These are phyloP conservation scores for Euphorbia pulcherrima DNA, from an alignment of 345 rosid species.

Conservation along the genomic window DNA sequence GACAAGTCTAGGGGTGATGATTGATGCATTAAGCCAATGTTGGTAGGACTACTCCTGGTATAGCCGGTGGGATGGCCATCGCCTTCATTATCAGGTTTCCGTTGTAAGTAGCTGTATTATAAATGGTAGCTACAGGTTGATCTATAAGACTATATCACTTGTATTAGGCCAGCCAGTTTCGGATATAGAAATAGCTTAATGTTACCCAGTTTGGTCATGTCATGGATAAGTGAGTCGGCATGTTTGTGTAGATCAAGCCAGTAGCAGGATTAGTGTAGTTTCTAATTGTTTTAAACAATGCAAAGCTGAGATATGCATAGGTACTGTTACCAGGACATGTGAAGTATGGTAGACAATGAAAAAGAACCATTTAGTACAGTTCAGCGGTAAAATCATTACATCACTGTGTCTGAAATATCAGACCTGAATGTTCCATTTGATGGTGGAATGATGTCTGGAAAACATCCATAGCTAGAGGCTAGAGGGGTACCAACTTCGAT, in stretches of 20 bases:
- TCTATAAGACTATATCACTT: slow-evolving; percentile 76
- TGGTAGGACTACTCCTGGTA: slow-evolving; percentile 52
- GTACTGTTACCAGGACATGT: slow-evolving; percentile 54
- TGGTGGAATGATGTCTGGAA: slow-evolving; percentile 58
- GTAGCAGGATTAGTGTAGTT: slow-evolving; percentile 53
- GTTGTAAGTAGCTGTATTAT: slow-evolving; percentile 75
- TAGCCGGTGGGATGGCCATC: slow-evolving; percentile 44
- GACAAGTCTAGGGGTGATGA: too few species aligned
- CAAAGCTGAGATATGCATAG: slow-evolving; percentile 38
- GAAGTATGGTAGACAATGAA: slow-evolving; percentile 76
- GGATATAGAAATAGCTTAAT: slow-evolving; percentile 50
- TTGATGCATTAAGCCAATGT: too few species aligned
- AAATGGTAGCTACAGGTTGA: slow-evolving; percentile 56
- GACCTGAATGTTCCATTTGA: slow-evolving; percentile 54
- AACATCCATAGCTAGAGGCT: slow-evolving; percentile 65
- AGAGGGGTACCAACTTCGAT: slow-evolving; percentile 71
- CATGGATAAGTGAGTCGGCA: slow-evolving; percentile 52
- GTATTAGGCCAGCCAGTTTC: slow-evolving; percentile 86
- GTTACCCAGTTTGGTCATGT: slow-evolving; percentile 57
- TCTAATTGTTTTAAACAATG: slow-evolving; percentile 41
- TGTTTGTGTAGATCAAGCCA: slow-evolving; percentile 52
- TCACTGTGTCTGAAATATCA: slow-evolving; percentile 44
- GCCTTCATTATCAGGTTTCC: slow-evolving; percentile 53
- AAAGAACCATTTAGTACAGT: slow-evolving; percentile 57
- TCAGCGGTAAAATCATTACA: slow-evolving; percentile 54